Evolutionary conservation across 164 flowering plant genomes (phyloP), one percentile per base, ranked within the genome.

Genomic region (Liriodendron chinense): DNA sequence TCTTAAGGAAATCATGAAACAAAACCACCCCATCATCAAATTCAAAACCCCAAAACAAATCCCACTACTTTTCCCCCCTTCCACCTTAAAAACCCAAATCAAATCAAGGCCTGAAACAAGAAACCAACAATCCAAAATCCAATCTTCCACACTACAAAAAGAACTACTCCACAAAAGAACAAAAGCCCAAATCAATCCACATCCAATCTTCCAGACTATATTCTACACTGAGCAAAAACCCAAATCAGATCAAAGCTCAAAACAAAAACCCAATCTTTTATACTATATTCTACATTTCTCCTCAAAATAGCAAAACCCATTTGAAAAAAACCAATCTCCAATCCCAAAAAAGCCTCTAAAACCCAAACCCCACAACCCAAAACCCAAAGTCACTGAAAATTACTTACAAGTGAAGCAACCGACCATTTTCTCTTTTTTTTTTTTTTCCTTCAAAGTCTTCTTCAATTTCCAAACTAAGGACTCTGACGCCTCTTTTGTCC

Each of bases 331-430:
- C 70, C 25, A 22, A 57, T 72, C 77, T 79, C 75, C 57, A 74
- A 56, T 68, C 76, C 75, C 67, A 77, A 79, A 34, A 70, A 8
- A 14, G 34, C 76, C 82, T 73, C 64, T 75, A 65, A 72, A 75
- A 34, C 77, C 66, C n/a, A n/a, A n/a, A n/a, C n/a, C n/a, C n/a
- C n/a, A n/a, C n/a, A n/a, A n/a, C n/a, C n/a, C 10, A 64, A 73
- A 72, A 49, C 14, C 23, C n/a, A 12, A 64, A 34, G 12, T 14
- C 23, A 49, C 71, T n/a, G 10, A 47, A 34, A 34, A 79, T 87
- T 83, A 75, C 87, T 88, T 85, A 70, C 22, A 69, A 78, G 72
- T 61, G 75, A 88, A 88, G 91, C 67, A 80, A 83, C 1, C 64
- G 70, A 76, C 71, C 71, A 8, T n/a, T 56, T 18, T 21, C 22